Conservation (phyloP, 371 early-diverging fungal genomes). For the Umbelopsis sp. region DNA sequence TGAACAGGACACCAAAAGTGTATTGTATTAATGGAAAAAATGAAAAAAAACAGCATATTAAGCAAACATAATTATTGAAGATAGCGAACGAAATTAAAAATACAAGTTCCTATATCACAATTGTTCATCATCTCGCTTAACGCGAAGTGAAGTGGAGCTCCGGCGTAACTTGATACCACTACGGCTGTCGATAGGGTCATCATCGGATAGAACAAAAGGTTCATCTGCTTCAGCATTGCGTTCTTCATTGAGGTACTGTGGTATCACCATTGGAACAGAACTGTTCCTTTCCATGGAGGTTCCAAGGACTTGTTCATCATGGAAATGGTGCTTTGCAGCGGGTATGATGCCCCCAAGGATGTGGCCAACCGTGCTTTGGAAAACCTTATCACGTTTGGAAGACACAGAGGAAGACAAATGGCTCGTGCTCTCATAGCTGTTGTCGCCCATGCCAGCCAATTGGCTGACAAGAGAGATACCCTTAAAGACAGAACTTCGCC, state of each 20-base stretch:
- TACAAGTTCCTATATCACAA: too few relatives aligned
- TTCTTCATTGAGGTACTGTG: not conserved
- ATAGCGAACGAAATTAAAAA: not conserved
- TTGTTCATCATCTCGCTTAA: not conserved
- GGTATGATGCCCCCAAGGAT: constrained; percentile 11
- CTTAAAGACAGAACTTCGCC: constrained; percentile 40
- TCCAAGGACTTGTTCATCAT: not conserved
- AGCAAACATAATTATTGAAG: not conserved
- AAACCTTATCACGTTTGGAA: not conserved
- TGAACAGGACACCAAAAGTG: too few relatives aligned
- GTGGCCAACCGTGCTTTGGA: not conserved
- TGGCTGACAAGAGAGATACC: constrained; percentile 53
- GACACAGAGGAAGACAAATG: not conserved
- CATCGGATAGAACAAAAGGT: not conserved
- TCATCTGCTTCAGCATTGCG: too few relatives aligned
- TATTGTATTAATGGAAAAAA: too few relatives aligned
- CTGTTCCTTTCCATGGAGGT: not conserved
- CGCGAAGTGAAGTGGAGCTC: not conserved
- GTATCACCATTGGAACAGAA: constrained; percentile 2
- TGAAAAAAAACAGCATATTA: too few relatives aligned
- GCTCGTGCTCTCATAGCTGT: not conserved
- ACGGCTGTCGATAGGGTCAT: not conserved
- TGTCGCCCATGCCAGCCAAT: constrained; percentile 41
- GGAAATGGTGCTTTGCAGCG: not conserved
- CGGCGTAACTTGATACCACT: not conserved